Base-by-base conservation (phyloP, 1,284 basidiomycete genomes). In the Puccinia novopanici region DNA sequence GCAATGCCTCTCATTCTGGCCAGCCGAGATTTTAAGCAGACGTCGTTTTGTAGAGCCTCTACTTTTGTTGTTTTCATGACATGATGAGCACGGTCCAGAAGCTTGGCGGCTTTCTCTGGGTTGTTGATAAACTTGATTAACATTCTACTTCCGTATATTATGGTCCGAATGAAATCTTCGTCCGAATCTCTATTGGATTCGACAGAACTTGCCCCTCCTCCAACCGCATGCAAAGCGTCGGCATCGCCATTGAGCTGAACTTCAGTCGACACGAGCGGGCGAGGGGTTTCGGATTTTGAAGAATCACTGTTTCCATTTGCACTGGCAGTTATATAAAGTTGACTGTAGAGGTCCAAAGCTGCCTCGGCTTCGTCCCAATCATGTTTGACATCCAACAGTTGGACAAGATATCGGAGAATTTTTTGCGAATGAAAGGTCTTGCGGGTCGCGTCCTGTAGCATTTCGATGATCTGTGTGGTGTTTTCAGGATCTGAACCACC, bases 341-440 rank as follows among this genome's bases (percentile, higher is more conserved):
- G 91, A n/a, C 92, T 89, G 84, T 97, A 98, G 42, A 97, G 87
- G 63, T 89, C 88, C 67, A 96, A 88, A 0, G 91, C 92, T 42
- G 92, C 90, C 82, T 89, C 90, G 0, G 94, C 93, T 34, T 94
- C 89, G 12, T 87, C 84, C 10, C 87, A 85, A 81, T 92, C 91
- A 4, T 91, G 91, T 0, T 89, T 88, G 8, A 91, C 88, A 40
- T 82, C 72, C 10, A 92, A 87, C 0, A 95, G 86, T 0, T 91
- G 90, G 19, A 90, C 89, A 87, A 96, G 91, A 85, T 95, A 92
- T 0, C 94, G 91, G 80, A 93, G 89, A 19, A 96, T 87, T 10
- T 90, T 89, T 82, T 91, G 91, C 0, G 93, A 95, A 84, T 96
- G 94, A 88, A 97, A 96, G 0, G 94, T 97, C 30, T 94, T 89